These are phyloP conservation scores for Linanthus parryae DNA, from an alignment of 148 eudicot species.

Conservation along the genomic window DNA sequence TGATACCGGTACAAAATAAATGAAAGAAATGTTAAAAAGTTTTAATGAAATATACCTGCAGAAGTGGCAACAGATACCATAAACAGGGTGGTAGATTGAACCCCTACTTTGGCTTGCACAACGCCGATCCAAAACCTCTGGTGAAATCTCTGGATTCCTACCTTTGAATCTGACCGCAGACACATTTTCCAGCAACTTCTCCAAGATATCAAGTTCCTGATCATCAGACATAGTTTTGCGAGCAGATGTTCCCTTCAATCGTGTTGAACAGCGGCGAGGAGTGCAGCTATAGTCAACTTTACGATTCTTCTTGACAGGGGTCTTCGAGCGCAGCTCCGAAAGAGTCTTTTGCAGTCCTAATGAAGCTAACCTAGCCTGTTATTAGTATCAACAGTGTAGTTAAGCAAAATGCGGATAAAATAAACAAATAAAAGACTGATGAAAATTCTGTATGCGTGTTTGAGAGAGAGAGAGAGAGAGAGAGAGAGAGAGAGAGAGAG, in stretches of 20 bases:
- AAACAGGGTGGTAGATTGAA: conserved; percentile 31
- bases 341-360: conserved; percentile 26
- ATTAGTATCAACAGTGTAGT: not conserved
- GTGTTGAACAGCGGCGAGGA: conserved; percentile 15
- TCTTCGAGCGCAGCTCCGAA: conserved; percentile 20
- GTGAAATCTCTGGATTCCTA: conserved; percentile 3
- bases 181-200: conserved; percentile 20
- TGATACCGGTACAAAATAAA: too few relatives aligned
- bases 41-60: too few relatives aligned
- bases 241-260: conserved; percentile 2
- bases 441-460: too few relatives aligned
- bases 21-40: too few relatives aligned
- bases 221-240: not conserved
- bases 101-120: conserved; percentile 33
- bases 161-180: conserved; percentile 11
- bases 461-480: too few relatives aligned
- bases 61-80: conserved; percentile 40
- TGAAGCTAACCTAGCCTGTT: conserved; percentile 32
- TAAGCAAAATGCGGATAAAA: not conserved
- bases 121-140: conserved; percentile 18
- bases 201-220: not conserved
- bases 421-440: not conserved
- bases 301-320: conserved; percentile 16
- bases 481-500: too few relatives aligned
- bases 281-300: not conserved